phyloP scores from a whole-genome alignment of 768 basidiomycete species.

The Daedaleopsis nitida region DNA sequence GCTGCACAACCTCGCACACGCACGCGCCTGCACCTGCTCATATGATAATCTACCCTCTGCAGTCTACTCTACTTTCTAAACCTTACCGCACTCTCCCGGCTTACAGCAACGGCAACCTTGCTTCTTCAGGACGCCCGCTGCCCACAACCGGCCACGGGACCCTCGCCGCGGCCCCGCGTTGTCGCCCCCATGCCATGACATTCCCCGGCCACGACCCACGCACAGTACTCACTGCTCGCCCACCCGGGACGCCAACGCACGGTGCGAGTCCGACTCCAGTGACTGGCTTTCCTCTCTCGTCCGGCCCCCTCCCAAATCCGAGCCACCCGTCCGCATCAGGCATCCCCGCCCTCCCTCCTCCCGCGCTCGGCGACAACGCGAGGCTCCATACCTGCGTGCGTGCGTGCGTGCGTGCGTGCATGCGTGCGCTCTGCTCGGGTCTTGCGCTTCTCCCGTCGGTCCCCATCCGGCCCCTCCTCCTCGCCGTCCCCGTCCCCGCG shows the following conservation, averaged over 20 bases:
- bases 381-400: neutral
- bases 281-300: neutral
- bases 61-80: neutral
- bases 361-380: neutral
- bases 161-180: neutral
- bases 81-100: neutral
- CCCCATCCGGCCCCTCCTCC: no score
- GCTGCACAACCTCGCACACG: no score
- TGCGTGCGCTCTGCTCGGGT: no score
- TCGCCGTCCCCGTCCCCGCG: no score
- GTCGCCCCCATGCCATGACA: no score
- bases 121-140: neutral
- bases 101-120: neutral
- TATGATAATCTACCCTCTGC: no score
- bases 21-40: no score
- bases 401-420: neutral
- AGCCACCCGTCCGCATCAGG: neutral
- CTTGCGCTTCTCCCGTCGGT: no score
- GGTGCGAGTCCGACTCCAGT: neutral
- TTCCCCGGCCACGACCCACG: no score
- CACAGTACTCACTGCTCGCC: no score
- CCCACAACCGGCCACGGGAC: neutral
- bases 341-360: no score
- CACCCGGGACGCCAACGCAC: neutral
- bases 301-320: neutral